Base-by-base conservation (phyloP, 179 eudicot species). In the Beta lomatogona region DNA sequence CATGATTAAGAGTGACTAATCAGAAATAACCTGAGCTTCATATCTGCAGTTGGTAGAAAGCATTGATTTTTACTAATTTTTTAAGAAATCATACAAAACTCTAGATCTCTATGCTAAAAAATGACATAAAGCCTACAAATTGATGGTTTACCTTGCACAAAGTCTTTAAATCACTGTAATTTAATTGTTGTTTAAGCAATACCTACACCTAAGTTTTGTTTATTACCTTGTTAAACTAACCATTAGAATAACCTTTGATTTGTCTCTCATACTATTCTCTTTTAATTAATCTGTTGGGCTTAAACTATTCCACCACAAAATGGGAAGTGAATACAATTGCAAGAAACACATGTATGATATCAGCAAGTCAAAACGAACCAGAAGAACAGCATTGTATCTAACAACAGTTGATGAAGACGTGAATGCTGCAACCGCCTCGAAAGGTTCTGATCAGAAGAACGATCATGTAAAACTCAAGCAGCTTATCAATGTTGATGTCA, bases 91-190 rank as follows among this genome's bases (percentile, higher is more conserved):
- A 63, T 25, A 52, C 31, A 46, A 52, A 63, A 57, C 25, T 55
- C 69, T n/a, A 58, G 69, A 46, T 44, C 61, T 73, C 14, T 57
- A 71, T 44, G 75, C 54, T 69, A 41, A 70, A 46, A 72, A 48
- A 36, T 65, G 86, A 81, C 86, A 81, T 46, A 50, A 46, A 58
- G 58, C 82, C 86, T 84, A 77, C 82, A 77, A 84, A 81, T 50
- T 73, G 86, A 84, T 73, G 79, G 79, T 73, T 84, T 81, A 84
- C 84, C 86, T 71, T 73, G 72, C n/a, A 72, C 61, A 64, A 9
- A 3, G 22, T 58, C 86, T 58, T 83, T 68, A 83, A 66, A 79
- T n/a, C n/a, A 79, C 77, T 36, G 22, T 19, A 6, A 18, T 28
- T 70, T 55, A 71, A 55, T 81, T 81, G 67, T 25, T 71, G 21